Conservation (phyloP, 345 rosid genomes). For the Pistacia vera region DNA sequence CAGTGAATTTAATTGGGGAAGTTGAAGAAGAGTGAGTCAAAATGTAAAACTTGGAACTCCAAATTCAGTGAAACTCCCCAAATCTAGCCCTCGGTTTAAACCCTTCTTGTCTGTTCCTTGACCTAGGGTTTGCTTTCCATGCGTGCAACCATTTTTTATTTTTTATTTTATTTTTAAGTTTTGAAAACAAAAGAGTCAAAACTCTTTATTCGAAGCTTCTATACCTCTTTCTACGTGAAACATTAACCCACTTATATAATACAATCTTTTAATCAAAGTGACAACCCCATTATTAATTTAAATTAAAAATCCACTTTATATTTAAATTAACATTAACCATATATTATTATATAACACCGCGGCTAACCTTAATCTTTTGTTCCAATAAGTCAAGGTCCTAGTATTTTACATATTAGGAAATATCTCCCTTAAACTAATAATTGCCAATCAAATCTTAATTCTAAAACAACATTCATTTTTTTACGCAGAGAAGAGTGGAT, state of each 20-base stretch:
- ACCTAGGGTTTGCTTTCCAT: slow-evolving; percentile 43
- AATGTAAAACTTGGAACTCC: slow-evolving; percentile 57
- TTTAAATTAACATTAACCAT: not conserved
- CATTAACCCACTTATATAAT: slow-evolving; percentile 24
- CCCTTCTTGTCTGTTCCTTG: slow-evolving; percentile 49
- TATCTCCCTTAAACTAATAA: no score
- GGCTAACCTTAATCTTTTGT: no score
- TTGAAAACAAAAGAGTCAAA: slow-evolving; percentile 27
- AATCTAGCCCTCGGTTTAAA: slow-evolving; percentile 46
- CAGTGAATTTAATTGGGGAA: slow-evolving; percentile 32
- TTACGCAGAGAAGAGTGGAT: no score
- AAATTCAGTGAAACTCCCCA: slow-evolving; percentile 63
- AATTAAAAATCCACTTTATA: slow-evolving; percentile 17
- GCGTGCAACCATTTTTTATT: slow-evolving; percentile 29
- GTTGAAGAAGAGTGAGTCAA: slow-evolving; percentile 43
- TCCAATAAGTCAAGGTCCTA: no score
- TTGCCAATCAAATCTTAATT: no score
- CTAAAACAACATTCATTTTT: no score
- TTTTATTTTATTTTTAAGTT: no score
- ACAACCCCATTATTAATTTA: not conserved
- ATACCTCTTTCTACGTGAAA: slow-evolving; percentile 50
- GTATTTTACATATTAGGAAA: no score
- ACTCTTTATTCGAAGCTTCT: slow-evolving; percentile 47
- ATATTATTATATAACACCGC: no score
- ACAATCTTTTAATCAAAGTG: no score